Conservation (phyloP, 176 grass and related monocot genomes). For the Triticum urartu region DNA sequence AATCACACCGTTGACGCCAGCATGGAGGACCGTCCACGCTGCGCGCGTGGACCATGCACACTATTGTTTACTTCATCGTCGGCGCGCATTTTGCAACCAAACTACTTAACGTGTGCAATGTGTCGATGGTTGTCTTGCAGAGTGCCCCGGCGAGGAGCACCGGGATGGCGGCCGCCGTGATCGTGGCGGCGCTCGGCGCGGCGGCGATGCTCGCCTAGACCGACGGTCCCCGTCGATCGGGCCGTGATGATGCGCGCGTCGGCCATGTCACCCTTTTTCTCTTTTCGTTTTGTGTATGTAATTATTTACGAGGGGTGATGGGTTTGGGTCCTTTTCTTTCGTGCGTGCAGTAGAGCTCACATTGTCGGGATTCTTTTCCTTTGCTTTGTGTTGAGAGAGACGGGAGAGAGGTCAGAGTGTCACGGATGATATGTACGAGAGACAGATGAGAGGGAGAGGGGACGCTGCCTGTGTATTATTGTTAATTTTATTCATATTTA, state of each 20-base stretch:
- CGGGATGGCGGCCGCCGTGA: background rate
- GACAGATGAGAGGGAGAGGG: background rate
- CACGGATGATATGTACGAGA: background rate
- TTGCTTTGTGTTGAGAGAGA: background rate
- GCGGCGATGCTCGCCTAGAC: slow-evolving; percentile 31
- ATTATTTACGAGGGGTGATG: background rate
- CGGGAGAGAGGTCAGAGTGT: background rate
- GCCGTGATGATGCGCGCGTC: background rate
- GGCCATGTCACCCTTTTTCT: background rate
- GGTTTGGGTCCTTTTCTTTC: background rate
- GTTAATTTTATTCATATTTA: slow-evolving; percentile 21
- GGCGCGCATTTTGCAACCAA: too few species aligned
- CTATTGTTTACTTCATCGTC: too few species aligned
- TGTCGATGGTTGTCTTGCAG: background rate
- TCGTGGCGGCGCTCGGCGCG: slow-evolving; percentile 9
- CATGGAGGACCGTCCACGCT: background rate
- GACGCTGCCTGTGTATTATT: background rate
- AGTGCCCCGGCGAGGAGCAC: background rate
- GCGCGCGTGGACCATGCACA: background rate
- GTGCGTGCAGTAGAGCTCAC: background rate
- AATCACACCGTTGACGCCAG: too few species aligned
- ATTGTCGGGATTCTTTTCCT: slow-evolving; percentile 26
- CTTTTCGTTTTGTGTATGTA: background rate
- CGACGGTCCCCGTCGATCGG: background rate
- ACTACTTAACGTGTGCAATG: background rate